Base-by-base conservation (phyloP, 2,329 filamentous ascomycete genomes). In the Pseudogymnoascus verrucosus region DNA sequence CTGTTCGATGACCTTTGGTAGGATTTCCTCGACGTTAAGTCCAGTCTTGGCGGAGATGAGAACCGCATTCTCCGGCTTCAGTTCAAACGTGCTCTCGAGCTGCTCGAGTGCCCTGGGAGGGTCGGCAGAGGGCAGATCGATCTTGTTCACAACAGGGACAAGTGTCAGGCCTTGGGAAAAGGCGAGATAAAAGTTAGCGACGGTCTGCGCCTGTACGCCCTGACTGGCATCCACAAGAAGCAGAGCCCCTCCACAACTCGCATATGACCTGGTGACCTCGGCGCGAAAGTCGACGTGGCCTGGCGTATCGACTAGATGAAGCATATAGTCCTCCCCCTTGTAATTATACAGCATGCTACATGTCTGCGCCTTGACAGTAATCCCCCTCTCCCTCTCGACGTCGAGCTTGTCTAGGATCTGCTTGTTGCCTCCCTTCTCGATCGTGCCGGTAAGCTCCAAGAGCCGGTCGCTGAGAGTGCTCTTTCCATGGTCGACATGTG, bases 401-500 rank as follows among this genome's bases (percentile, higher is more conserved):
- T 99, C 95, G 37, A 99, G 84, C 75, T 96, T 97, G 77, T 99
- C 95, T 67, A 99, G 80, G 67, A 98, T 91, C 80, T 99, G 95
- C 78, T 96, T 96, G 75, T 97, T 96, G 60, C 83, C 82, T 65
- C 91, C 92, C 0, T 90, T 84, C 69, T 90, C 80, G 67, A 99
- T 98, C 5, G 93, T 98, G 19, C 95, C 93, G 0, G 95, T 99
- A 67, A 96, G 81, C 80, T 99, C 95, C 66, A 99, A 84, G 62
- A 99, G 79, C 2, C 95, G 89, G 73, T 99, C 95, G 69, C 89
- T 93, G 62, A 99, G 86, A 4, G 95, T 99, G 74, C 90, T 96
- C 78, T 99, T 99, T 71, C 95, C 95, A 86, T 99, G 95, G 75
- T 99, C 95, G 74, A 99, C 96, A 75, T 99, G 95, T 8, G 95